These are phyloP conservation scores for Diplogelasinospora grovesii DNA, from an alignment of 495 filamentous ascomycete genomes.

Conservation along the genomic window DNA sequence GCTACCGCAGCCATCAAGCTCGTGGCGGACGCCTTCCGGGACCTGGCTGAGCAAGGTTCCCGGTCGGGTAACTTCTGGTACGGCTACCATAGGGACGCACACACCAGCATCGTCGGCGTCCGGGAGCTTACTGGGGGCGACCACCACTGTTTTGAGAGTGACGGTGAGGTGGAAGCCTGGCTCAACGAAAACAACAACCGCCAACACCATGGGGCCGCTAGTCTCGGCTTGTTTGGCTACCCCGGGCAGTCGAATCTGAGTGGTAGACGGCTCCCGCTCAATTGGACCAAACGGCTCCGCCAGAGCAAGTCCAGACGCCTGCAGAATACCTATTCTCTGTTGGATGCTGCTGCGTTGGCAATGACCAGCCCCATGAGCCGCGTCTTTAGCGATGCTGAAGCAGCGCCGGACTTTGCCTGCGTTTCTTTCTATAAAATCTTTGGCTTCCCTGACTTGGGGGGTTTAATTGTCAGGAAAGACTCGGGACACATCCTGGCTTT, in stretches of 20 bases:
- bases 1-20: slow-evolving; percentile 87
- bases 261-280: slow-evolving; percentile 57
- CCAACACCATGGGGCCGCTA: slow-evolving; percentile 4
- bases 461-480: slow-evolving; percentile 57
- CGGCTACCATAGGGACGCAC: slow-evolving; percentile 66
- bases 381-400: slow-evolving; percentile 47
- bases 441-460: slow-evolving; percentile 72
- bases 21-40: slow-evolving; percentile 59
- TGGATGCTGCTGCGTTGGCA: slow-evolving; percentile 68
- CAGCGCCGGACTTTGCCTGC: slow-evolving; percentile 65
- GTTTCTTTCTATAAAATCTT: slow-evolving; percentile 80
- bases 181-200: slow-evolving; percentile 32
- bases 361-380: slow-evolving; percentile 56
- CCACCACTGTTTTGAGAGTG: slow-evolving; percentile 55
- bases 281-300: slow-evolving; percentile 52
- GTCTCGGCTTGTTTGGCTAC: slow-evolving; percentile 61
- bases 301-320: slow-evolving; percentile 25
- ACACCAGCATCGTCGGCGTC: slow-evolving; percentile 68
- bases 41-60: slow-evolving; percentile 42
- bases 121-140: slow-evolving; percentile 50
- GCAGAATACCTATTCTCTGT: slow-evolving; percentile 54
- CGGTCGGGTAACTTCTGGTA: slow-evolving; percentile 53
- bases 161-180: slow-evolving; percentile 63
- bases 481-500: slow-evolving; percentile 56
- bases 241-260: slow-evolving; percentile 79